These are phyloP conservation scores for Ophiocordyceps camponoti-leonardi DNA, from an alignment of 2,329 filamentous ascomycete genomes.

Conservation along the genomic window DNA sequence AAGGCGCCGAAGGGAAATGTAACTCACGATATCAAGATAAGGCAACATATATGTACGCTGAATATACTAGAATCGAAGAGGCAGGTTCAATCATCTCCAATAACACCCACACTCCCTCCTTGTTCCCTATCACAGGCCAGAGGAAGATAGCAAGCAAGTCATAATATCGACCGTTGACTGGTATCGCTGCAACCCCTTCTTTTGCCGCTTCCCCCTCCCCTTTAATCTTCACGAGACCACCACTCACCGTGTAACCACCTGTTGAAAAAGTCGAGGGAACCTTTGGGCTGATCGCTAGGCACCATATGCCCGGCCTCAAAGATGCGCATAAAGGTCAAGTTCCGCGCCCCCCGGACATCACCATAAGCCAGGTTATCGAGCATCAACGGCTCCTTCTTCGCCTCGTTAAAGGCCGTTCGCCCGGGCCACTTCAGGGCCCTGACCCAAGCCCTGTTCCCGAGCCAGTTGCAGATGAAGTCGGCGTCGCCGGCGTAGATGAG, in stretches of 20 bases:
- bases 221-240: no score
- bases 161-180: no score
- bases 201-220: no score
- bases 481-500: conserved; percentile 84
- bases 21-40: background rate
- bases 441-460: conserved; percentile 92
- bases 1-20: background rate
- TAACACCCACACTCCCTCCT: background rate
- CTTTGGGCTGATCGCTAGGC: background rate
- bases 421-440: conserved; percentile 59
- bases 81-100: background rate
- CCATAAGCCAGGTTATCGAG: background rate
- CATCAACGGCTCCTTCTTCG: background rate
- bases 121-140: background rate
- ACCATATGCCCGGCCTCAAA: background rate
- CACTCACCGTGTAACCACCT: background rate
- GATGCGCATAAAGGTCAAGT: background rate
- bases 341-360: background rate
- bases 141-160: no score
- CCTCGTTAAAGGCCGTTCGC: background rate
- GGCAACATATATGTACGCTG: background rate
- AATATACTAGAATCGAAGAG: background rate
- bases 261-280: background rate
- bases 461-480: conserved; percentile 92
- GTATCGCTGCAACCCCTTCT: no score